phyloP scores from a whole-genome alignment of 164 flowering plant species.

The Vitis rotundifolia region DNA sequence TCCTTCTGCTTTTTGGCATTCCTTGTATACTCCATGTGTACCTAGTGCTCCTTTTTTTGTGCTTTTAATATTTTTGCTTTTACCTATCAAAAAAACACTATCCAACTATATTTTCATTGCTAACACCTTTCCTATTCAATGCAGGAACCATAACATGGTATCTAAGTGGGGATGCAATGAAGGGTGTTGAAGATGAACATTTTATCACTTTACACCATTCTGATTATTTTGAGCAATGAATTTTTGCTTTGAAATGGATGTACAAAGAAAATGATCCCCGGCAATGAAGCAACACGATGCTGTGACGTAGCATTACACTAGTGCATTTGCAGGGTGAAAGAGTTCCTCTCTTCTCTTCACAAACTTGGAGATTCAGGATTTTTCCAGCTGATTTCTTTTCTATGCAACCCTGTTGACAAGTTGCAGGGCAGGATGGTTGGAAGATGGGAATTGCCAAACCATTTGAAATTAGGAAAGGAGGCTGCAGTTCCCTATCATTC shows the following conservation, averaged over 20 bases:
- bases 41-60: too few relatives aligned
- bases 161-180: slow-evolving; percentile 42
- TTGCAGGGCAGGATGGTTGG: too few relatives aligned
- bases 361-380: neutral
- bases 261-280: neutral
- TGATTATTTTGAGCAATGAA: slow-evolving; percentile 35
- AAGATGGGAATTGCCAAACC: too few relatives aligned
- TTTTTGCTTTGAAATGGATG: slow-evolving; percentile 1
- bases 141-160: slow-evolving; percentile 76
- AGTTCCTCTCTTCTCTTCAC: neutral
- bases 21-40: too few relatives aligned
- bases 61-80: too few relatives aligned
- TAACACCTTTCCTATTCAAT: slow-evolving; percentile 1
- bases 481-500: too few relatives aligned
- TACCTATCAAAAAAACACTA: neutral
- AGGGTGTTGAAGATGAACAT: slow-evolving; percentile 57
- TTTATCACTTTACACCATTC: slow-evolving; percentile 42
- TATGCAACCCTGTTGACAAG: too few relatives aligned
- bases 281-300: slow-evolving; percentile 9
- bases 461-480: too few relatives aligned
- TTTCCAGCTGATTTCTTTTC: too few relatives aligned
- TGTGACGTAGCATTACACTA: too few relatives aligned
- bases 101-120: neutral
- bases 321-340: neutral
- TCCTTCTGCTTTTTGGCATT: too few relatives aligned